Evolutionary conservation across 2,329 filamentous ascomycete species (phyloP).

Genomic region (Talaromyces rugulosus): DNA sequence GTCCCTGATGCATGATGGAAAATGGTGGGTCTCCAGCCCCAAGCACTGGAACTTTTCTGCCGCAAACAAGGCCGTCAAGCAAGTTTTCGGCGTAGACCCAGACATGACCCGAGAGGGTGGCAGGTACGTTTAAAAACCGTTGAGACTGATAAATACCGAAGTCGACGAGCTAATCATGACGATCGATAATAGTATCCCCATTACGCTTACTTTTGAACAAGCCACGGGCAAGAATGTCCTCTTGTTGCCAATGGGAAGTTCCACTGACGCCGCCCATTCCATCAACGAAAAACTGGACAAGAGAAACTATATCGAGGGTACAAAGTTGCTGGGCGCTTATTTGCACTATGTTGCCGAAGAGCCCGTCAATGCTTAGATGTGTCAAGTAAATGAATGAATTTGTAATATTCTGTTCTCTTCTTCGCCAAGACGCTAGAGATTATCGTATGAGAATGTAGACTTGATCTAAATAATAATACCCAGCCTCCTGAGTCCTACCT

Average conservation of each 20-base stretch:
- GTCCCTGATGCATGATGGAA: constrained; percentile 80
- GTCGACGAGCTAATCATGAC: constrained; percentile 19
- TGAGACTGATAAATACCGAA: background rate
- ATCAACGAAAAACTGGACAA: constrained; percentile 98
- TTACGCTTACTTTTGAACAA: constrained; percentile 95
- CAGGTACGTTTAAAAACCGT: constrained; percentile 51
- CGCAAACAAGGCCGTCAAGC: constrained; percentile 90
- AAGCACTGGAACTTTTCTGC: constrained; percentile 99
- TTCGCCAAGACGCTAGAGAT: background rate
- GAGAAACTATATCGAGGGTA: constrained; percentile 97
- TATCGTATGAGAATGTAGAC: background rate
- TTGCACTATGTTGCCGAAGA: constrained; percentile 95
- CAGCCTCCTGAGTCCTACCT: too few relatives aligned
- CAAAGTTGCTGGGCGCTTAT: constrained; percentile 91
- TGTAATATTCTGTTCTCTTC: background rate
- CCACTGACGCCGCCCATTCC: constrained; percentile 91
- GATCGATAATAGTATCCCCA: constrained; percentile 68
- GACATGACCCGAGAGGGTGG: constrained; percentile 96
- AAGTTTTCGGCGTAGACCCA: constrained; percentile 88
- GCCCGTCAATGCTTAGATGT: constrained; percentile 46
- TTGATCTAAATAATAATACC: background rate
- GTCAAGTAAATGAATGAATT: background rate
- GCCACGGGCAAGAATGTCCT: constrained; percentile 97
- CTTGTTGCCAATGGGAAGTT: constrained; percentile 93
- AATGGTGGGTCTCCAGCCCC: constrained; percentile 97